A percentile compares a stretch with the other conserved stretches of the same genome.
Evolutionary conservation across 768 basidiomycete genomes (phyloP).

Genomic region (Strobilomyces dryophilus): DNA sequence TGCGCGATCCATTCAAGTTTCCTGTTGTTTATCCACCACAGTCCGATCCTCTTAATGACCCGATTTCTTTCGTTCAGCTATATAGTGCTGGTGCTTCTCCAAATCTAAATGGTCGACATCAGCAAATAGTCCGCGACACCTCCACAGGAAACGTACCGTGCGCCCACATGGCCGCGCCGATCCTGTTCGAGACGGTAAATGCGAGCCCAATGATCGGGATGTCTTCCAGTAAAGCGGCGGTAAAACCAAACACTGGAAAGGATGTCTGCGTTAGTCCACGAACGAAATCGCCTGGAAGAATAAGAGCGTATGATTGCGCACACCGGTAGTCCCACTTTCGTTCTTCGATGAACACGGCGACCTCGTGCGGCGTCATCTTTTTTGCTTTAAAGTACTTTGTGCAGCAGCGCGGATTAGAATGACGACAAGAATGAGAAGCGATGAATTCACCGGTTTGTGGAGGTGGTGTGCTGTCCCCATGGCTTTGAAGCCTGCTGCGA

Average conservation of each 20-base stretch:
- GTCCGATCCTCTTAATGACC: neutral
- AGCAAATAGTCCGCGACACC: neutral
- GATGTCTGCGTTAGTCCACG: neutral
- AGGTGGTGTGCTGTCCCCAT: conserved; percentile 63
- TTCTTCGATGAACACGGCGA: conserved; percentile 79
- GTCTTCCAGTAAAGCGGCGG: conserved; percentile 75
- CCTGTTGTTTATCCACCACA: neutral
- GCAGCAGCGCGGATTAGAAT: neutral
- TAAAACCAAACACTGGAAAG: conserved; percentile 73
- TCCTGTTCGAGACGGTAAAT: conserved; percentile 81
- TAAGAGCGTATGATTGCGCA: conserved; percentile 29
- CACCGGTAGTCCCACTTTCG: conserved; percentile 85
- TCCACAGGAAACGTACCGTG: conserved; percentile 46
- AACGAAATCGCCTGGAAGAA: neutral
- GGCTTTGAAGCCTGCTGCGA: conserved; percentile 62
- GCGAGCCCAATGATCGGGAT: conserved; percentile 78
- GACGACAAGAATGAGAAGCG: neutral
- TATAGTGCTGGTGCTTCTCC: conserved; percentile 53
- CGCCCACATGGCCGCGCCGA: conserved; percentile 96
- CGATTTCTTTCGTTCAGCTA: conserved; percentile 30
- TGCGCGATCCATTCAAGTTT: neutral
- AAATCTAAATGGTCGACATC: conserved; percentile 40
- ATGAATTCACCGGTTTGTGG: conserved; percentile 55
- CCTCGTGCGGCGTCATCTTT: conserved; percentile 68
- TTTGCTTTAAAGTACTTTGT: conserved; percentile 82